Evolutionary conservation across 805 yeast genomes (phyloP).

Genomic region (Cyberlindnera nakhonratchasimensis): DNA sequence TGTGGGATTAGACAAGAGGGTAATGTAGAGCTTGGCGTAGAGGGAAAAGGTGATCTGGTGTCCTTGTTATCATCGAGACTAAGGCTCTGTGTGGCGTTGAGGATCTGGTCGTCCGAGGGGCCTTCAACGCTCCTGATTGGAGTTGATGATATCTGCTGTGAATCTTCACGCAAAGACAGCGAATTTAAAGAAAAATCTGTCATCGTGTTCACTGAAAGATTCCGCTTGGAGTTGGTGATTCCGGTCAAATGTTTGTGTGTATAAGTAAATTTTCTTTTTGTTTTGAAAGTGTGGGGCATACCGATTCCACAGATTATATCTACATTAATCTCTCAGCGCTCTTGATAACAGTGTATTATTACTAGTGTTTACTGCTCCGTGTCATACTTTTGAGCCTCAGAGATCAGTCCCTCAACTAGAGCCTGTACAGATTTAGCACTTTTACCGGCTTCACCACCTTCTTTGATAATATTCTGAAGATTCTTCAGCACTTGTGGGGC

Average conservation of each 20-base stretch:
- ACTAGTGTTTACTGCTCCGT: constrained; percentile 1
- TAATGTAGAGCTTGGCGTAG: constrained; percentile 1
- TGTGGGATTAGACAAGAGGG: neutral
- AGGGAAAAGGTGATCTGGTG: neutral
- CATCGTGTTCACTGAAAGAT: too few species aligned
- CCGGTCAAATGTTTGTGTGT: neutral
- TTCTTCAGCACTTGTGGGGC: constrained; percentile 46
- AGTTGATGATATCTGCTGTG: neutral
- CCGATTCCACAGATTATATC: neutral
- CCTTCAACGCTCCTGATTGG: neutral
- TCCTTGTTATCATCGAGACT: constrained; percentile 6
- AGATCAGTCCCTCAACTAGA: constrained; percentile 12
- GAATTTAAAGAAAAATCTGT: constrained; percentile 11
- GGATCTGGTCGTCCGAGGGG: constrained; percentile 3
- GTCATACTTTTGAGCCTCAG: constrained; percentile 7
- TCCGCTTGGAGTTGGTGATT: neutral
- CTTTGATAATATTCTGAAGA: constrained; percentile 49
- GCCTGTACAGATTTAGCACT: constrained; percentile 33
- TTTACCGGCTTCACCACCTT: constrained; percentile 72
- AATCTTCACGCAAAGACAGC: constrained; percentile 3
- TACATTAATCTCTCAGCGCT: too few species aligned
- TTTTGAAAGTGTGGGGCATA: constrained; percentile 11
- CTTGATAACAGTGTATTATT: neutral
- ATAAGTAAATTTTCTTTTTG: constrained; percentile 2
- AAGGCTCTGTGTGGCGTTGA: constrained; percentile 9